Evolutionary conservation across 768 basidiomycete species (phyloP).

Genomic region (Podaxis carcinomalis): DNA sequence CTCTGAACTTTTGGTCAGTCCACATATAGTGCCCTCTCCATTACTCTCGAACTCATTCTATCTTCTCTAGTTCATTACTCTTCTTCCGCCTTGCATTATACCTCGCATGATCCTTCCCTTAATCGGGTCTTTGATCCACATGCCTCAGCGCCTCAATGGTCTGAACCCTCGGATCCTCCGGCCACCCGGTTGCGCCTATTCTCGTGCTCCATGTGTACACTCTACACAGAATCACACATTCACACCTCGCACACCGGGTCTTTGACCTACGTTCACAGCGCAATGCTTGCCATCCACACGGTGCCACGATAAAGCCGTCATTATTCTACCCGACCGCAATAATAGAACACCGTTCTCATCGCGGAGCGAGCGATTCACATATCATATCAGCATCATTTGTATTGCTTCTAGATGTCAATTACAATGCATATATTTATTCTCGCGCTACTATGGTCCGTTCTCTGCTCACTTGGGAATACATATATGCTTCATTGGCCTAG

Average conservation of each 20-base stretch:
- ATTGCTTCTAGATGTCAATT: constrained; percentile 10
- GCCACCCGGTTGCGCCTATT: background rate
- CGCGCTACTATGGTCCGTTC: constrained; percentile 8
- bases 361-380: constrained; percentile 9
- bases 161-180: background rate
- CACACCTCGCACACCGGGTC: background rate
- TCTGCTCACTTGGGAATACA: constrained; percentile 6
- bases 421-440: constrained; percentile 11
- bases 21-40: background rate
- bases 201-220: background rate
- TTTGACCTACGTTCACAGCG: background rate
- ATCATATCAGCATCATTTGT: constrained; percentile 13
- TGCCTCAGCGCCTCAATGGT: background rate
- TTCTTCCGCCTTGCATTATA: background rate
- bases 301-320: constrained; percentile 3
- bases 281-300: background rate
- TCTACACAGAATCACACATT: background rate
- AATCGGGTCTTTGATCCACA: background rate
- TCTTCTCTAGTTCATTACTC: constrained; percentile 3
- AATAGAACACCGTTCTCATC: constrained; percentile 13
- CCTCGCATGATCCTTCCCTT: background rate
- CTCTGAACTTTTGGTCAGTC: constrained; percentile 5
- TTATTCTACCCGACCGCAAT: constrained; percentile 5
- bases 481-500: background rate
- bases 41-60: background rate